Evolutionary conservation across 352 stramenopile species (phyloP).

Genomic region (Ophiocytium majus): DNA sequence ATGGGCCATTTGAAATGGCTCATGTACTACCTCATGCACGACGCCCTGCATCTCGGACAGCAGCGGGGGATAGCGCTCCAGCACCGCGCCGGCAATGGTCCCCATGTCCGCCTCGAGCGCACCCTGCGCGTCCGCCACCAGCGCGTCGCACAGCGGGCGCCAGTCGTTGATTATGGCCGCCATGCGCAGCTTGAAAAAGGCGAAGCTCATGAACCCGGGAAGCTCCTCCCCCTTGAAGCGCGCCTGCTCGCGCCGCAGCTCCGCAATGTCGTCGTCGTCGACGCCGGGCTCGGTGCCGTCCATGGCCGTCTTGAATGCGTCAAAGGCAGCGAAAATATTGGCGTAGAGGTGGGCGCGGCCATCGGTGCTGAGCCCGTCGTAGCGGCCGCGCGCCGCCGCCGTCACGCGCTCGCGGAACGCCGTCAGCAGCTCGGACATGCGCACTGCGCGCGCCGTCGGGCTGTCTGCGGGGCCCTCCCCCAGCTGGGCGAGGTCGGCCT

Average conservation of each 20-base stretch:
- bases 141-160: not conserved
- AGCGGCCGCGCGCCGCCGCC: not conserved
- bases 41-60: too few species aligned
- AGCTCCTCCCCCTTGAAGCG: conserved; percentile 13
- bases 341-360: not conserved
- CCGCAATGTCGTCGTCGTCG: not conserved
- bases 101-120: not conserved
- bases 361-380: not conserved
- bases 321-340: not conserved
- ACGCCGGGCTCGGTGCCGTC: not conserved
- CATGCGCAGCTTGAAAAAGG: not conserved
- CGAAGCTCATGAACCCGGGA: conserved; percentile 4
- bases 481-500: not conserved
- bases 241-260: not conserved
- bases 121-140: not conserved
- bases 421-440: not conserved
- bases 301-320: not conserved
- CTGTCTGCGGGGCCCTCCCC: not conserved
- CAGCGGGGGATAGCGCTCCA: too few species aligned
- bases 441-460: too few species aligned
- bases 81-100: too few species aligned
- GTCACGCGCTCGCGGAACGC: not conserved
- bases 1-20: too few species aligned
- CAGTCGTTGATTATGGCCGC: not conserved
- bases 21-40: too few species aligned